Evolutionary conservation across 2,329 filamentous ascomycete species (phyloP).

Genomic region (Nothophaeocryptopus gaeumannii): DNA sequence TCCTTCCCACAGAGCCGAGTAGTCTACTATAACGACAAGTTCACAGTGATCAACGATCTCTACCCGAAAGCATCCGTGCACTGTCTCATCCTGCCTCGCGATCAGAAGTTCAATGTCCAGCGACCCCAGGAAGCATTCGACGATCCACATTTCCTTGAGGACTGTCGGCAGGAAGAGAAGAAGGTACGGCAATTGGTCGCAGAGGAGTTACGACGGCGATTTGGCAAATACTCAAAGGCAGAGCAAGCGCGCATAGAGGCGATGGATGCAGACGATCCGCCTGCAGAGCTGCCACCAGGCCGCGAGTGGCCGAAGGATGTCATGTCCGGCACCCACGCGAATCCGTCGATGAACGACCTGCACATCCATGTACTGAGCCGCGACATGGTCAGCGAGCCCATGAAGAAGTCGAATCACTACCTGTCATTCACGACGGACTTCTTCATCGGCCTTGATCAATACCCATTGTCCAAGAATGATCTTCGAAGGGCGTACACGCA

Average conservation of each 20-base stretch:
- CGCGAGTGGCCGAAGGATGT: slow-evolving; percentile 77
- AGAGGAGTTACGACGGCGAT: slow-evolving; percentile 68
- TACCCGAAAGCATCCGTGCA: slow-evolving; percentile 86
- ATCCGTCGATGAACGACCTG: slow-evolving; percentile 87
- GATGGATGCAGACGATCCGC: slow-evolving; percentile 48
- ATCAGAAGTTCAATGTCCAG: slow-evolving; percentile 55
- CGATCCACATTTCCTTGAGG: slow-evolving; percentile 64
- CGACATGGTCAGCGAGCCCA: slow-evolving; percentile 68
- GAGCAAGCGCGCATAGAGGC: slow-evolving; percentile 65
- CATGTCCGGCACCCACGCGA: slow-evolving; percentile 75
- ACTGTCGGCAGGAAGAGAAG: slow-evolving; percentile 59
- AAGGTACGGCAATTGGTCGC: slow-evolving; percentile 66
- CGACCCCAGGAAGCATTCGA: slow-evolving; percentile 78
- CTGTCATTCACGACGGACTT: slow-evolving; percentile 87
- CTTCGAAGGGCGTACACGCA: slow-evolving; percentile 57
- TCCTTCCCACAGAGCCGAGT: slow-evolving; percentile 59
- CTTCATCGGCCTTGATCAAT: slow-evolving; percentile 73
- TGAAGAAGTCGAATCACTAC: slow-evolving; percentile 86
- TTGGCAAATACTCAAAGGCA: slow-evolving; percentile 60
- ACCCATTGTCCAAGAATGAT: slow-evolving; percentile 70
- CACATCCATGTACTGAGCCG: slow-evolving; percentile 84
- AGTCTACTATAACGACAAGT: slow-evolving; percentile 65
- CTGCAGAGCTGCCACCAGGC: slow-evolving; percentile 59
- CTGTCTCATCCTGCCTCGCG: slow-evolving; percentile 80
- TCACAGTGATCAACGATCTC: slow-evolving; percentile 75